Percentiles rank a stretch among this genome's conserved stretches.
These are phyloP conservation scores for Primulina eburnea DNA, from an alignment of 257 asterid genomes.

Conservation along the genomic window DNA sequence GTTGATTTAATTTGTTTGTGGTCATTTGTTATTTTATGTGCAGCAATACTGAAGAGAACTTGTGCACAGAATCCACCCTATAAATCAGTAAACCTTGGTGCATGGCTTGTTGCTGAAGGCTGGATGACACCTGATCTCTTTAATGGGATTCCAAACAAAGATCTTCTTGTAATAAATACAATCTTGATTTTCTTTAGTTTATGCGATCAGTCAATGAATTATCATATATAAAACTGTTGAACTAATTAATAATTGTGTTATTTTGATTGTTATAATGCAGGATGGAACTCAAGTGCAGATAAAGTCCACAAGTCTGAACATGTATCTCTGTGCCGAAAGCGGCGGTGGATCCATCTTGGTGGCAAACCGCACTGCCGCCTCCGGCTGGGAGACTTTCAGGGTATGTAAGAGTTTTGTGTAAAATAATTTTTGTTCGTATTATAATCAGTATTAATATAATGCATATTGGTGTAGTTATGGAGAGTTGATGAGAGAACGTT, in stretches of 20 bases:
- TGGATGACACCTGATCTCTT: slow-evolving; percentile 49
- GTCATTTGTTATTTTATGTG: not conserved
- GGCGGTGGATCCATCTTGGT: slow-evolving; percentile 33
- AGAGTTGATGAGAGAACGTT: slow-evolving; percentile 31
- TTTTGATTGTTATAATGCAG: slow-evolving; percentile 1
- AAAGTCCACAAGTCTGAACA: slow-evolving; percentile 29
- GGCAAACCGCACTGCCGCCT: slow-evolving; percentile 30
- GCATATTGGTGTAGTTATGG: slow-evolving; percentile 33
- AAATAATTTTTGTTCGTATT: no score
- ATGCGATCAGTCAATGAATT: no score
- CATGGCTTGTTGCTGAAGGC: slow-evolving; percentile 44
- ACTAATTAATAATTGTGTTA: no score
- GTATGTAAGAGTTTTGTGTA: not conserved
- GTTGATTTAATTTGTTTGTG: not conserved
- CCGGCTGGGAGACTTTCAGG: slow-evolving; percentile 36
- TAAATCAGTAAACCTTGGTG: slow-evolving; percentile 41
- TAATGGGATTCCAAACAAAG: slow-evolving; percentile 33
- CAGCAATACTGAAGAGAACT: not conserved
- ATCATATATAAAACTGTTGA: no score
- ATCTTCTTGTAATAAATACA: slow-evolving; percentile 15
- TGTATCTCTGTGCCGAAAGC: slow-evolving; percentile 27
- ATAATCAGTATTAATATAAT: no score
- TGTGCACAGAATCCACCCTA: slow-evolving; percentile 21
- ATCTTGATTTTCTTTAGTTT: not conserved
- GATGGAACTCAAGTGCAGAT: slow-evolving; percentile 36